Percentiles rank a stretch among this genome's conserved stretches.
Evolutionary conservation across 1,284 basidiomycete genomes (phyloP).

Genomic region (Ustilago loliicola): DNA sequence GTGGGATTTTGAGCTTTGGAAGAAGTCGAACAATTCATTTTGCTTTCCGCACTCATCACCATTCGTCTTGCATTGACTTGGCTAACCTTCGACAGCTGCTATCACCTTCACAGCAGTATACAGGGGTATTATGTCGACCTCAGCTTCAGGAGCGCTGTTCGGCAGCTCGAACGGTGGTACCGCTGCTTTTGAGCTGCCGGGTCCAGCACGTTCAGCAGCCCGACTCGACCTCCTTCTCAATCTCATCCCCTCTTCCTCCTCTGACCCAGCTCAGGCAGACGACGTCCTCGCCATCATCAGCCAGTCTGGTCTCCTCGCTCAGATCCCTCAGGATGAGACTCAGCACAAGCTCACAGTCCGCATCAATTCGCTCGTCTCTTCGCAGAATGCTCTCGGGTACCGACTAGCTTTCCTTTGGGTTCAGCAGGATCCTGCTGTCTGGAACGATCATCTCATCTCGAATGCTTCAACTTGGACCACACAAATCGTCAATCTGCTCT

Average conservation of each 20-base stretch:
- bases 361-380: constrained; percentile 51
- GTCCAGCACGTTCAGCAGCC: constrained; percentile 23
- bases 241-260: constrained; percentile 23
- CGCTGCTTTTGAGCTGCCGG: constrained; percentile 28
- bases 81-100: not conserved
- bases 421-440: constrained; percentile 40
- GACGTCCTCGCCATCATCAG: constrained; percentile 31
- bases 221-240: constrained; percentile 46
- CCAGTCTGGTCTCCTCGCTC: constrained; percentile 32
- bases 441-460: constrained; percentile 41
- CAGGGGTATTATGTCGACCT: constrained; percentile 7
- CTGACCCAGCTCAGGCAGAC: constrained; percentile 22
- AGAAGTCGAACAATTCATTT: constrained; percentile 1
- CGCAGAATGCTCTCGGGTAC: constrained; percentile 47
- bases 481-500: constrained; percentile 41
- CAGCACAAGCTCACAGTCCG: constrained; percentile 51
- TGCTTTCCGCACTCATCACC: constrained; percentile 5
- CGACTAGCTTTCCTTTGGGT: constrained; percentile 46
- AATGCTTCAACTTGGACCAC: constrained; percentile 51
- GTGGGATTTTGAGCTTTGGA: not conserved
- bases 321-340: constrained; percentile 25
- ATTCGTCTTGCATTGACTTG: not conserved
- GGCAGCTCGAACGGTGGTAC: constrained; percentile 11
- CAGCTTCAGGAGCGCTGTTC: not conserved
- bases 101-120: not conserved